Evolutionary conservation across 768 basidiomycete species (phyloP).

Genomic region (Trametes coccinea): DNA sequence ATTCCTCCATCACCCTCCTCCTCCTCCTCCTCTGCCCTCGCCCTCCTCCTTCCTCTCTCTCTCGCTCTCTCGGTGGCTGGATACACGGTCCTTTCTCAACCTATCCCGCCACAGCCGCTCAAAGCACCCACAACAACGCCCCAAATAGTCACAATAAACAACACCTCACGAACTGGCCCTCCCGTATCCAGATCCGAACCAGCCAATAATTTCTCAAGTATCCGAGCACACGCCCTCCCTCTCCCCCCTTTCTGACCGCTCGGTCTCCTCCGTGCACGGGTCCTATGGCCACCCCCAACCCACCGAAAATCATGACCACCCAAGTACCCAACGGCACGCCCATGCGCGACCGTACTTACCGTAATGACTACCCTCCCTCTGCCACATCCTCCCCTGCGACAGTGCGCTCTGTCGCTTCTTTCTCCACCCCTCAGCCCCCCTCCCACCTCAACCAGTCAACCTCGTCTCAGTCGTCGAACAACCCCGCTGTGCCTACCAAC

Average conservation of each 20-base stretch:
- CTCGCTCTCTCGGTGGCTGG: conserved; percentile 4
- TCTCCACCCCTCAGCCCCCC: conserved; percentile 23
- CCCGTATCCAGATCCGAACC: conserved; percentile 11
- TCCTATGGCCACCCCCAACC: conserved; percentile 15
- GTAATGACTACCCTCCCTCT: conserved; percentile 22
- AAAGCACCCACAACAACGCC: background rate
- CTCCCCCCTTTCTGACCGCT: background rate
- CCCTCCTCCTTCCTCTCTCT: background rate
- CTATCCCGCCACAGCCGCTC: background rate
- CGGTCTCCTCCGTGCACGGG: conserved; percentile 1
- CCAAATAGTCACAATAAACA: conserved; percentile 10
- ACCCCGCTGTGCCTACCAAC: conserved; percentile 29
- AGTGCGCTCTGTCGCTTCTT: conserved; percentile 20
- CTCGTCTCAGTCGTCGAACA: conserved; percentile 12
- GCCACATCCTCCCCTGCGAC: conserved; percentile 22
- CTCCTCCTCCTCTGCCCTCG: background rate
- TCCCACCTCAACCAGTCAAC: conserved; percentile 22
- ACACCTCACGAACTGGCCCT: conserved; percentile 2
- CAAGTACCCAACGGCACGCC: conserved; percentile 21
- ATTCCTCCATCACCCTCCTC: conserved; percentile 12
- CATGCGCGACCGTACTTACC: conserved; percentile 21
- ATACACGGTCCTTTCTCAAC: conserved; percentile 13
- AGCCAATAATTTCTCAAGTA: conserved; percentile 6
- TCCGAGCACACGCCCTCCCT: background rate
- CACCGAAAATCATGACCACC: conserved; percentile 19